Conservation (phyloP, 805 yeast species). For the Candida adriatica region DNA sequence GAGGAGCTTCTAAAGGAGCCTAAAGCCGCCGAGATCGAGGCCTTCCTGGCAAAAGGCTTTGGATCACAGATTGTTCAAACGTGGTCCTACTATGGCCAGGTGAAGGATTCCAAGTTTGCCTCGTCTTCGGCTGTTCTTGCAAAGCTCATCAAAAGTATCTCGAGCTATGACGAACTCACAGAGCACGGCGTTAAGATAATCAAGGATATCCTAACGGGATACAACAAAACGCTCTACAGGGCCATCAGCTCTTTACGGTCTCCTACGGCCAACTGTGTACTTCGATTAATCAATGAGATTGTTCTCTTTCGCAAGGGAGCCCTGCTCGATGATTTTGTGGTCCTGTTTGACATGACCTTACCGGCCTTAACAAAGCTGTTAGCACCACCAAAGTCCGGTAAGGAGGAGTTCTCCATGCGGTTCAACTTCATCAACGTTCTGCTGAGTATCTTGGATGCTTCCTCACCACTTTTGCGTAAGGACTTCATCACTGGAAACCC, state of each 20-base stretch:
- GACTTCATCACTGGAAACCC: slow-evolving; percentile 52
- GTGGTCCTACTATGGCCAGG: slow-evolving; percentile 41
- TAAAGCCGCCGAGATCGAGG: slow-evolving; percentile 16
- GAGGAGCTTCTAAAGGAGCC: slow-evolving; percentile 10
- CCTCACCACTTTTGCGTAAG: slow-evolving; percentile 53
- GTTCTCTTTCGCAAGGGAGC: slow-evolving; percentile 42
- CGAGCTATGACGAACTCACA: slow-evolving; percentile 13
- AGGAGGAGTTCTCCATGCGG: slow-evolving; percentile 43
- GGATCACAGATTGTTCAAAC: slow-evolving; percentile 33
- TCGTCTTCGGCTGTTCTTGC: slow-evolving; percentile 36
- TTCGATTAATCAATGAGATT: slow-evolving; percentile 50
- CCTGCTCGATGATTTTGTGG: slow-evolving; percentile 49
- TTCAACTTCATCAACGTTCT: slow-evolving; percentile 55
- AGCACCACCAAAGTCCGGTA: slow-evolving; percentile 38
- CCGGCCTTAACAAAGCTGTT: slow-evolving; percentile 56
- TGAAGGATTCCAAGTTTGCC: slow-evolving; percentile 43
- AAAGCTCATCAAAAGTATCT: slow-evolving; percentile 25
- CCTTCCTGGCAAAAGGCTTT: slow-evolving; percentile 30
- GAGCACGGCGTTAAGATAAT: slow-evolving; percentile 34
- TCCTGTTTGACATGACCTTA: slow-evolving; percentile 61
- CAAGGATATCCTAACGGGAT: slow-evolving; percentile 45
- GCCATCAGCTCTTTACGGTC: slow-evolving; percentile 55
- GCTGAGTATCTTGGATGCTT: slow-evolving; percentile 40
- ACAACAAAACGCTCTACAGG: slow-evolving; percentile 60
- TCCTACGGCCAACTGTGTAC: slow-evolving; percentile 50